Evolutionary conservation across 306 rosid species (phyloP), one percentile per base, ranked within the genome.

Genomic region (Hippophae rhamnoides): DNA sequence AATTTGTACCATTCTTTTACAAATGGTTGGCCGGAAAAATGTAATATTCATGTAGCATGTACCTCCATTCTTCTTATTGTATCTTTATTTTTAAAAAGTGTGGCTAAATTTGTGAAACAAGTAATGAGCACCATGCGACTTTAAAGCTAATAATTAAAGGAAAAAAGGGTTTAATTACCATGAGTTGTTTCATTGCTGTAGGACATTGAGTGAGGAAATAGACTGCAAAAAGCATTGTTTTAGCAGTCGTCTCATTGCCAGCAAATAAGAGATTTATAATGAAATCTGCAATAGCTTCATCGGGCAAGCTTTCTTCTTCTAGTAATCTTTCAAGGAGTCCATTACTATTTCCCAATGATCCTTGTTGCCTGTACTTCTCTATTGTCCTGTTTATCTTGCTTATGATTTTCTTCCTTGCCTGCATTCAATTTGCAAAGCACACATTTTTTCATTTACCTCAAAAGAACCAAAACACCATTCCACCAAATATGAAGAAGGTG

Each of bases 211-310:
- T 84, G 57, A 90, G 98, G 62, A 87, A 90, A 74, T 85, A 87
- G 46, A 85, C 80, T 7, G 96, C 92, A 65, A 90, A 90, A 53
- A 90, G 86, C 98, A 90, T 90, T 6, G 98, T 90, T 81, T 90
- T 90, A 9, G 98, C 78, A 43, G 92, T 90, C 9, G 98, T 87
- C 81, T 90, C 98, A 52, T 85, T 90, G 53, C 98, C 98, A 0
- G 98, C 98, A 51, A 90, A 90, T 57, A 90, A 92, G 69, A 90
- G 98, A 68, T 87, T 90, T 81, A 90, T 85, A 45, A 87, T 81
- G 86, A 90, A 90, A 59, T 90, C 98, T 48, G 92, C 84, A 5
- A 87, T 76, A 9, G 80, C 84, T 2, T 81, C 92, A 58, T 90
- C 94, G 0, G 83, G 79, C 52, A 90, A 74, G 64, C 84, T 79